Base-by-base conservation (phyloP, 306 rosid species). In the Gastrolobium villosum region DNA sequence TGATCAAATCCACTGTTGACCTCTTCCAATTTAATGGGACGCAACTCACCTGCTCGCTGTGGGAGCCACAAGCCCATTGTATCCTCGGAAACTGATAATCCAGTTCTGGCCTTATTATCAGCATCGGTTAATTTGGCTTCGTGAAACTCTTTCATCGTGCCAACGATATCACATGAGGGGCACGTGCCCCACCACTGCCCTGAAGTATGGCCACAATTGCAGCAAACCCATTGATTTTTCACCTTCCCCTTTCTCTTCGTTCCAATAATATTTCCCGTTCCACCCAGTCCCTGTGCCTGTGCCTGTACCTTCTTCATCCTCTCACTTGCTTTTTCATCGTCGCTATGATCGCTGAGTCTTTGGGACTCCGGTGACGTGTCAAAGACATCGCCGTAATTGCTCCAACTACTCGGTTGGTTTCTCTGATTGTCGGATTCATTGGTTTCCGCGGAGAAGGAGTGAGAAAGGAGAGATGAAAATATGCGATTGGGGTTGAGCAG, bases 151-250 rank as follows among this genome's bases (percentile, higher is more conserved):
- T 56, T 77, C 87, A 95, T 71, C 0, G 91, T 85, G 2, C 89
- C 90, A 32, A 57, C 8, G 6, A 40, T 7, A 0, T 14, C 8
- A 72, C 99, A 95, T 0, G 82, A 66, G 36, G 86, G 85, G 78
- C 99, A 95, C 48, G 63, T 49, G 0, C 97, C 99, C 92, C 90
- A 88, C 99, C 99, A 95, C 79, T 89, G 86, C 44, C 91, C 91
- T 5, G 84, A 26, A 1, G 82, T 15, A 70, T 88, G 43, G 39
- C 99, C 99, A 49, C 99, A 95, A 65, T 59, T 39, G 2, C 61
- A 5, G 81, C 99, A 95, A 41, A 95, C 96, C 95, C 95, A 95
- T 31, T 76, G 72, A 39, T 75, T 36, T 77, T 81, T 92, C 45
- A 35, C 83, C 79, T 84, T 92, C 49, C 79, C 90, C 64, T 75